Evolutionary conservation across 2,329 filamentous ascomycete species (phyloP).

Genomic region (Cercospora janseana): DNA sequence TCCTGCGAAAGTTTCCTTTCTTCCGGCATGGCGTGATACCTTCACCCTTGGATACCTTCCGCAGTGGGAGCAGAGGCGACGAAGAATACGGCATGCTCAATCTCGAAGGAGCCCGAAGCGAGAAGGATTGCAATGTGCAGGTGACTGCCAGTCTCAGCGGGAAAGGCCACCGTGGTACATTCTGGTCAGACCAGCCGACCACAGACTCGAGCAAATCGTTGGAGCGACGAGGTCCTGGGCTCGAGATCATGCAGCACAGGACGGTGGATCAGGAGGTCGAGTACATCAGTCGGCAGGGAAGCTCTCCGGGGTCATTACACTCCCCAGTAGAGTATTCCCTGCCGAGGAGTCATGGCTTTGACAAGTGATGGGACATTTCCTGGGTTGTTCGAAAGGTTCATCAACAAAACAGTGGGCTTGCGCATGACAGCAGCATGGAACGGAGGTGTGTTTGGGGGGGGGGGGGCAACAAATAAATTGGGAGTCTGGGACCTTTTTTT

Average conservation of each 20-base stretch:
- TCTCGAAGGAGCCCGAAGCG: background rate
- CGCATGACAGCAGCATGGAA: too few relatives aligned
- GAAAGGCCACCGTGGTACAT: too few relatives aligned
- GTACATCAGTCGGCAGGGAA: conserved; percentile 10
- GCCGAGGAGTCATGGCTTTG: background rate
- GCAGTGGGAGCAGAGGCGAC: conserved; percentile 19
- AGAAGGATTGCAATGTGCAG: background rate
- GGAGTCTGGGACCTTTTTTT: too few relatives aligned
- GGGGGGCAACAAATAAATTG: too few relatives aligned
- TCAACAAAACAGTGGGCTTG: too few relatives aligned
- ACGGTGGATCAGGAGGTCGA: conserved; percentile 25
- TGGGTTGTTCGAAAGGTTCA: too few relatives aligned
- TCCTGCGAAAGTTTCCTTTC: background rate
- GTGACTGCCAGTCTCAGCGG: background rate
- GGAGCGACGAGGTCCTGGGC: background rate
- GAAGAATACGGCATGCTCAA: conserved; percentile 20
- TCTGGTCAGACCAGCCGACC: too few relatives aligned
- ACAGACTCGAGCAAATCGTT: too few relatives aligned
- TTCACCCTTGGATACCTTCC: conserved; percentile 9
- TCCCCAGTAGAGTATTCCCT: background rate
- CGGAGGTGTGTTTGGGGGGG: too few relatives aligned
- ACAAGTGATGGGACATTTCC: background rate
- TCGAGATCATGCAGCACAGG: conserved; percentile 26
- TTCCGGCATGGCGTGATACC: background rate
- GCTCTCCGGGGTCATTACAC: background rate